A percentile compares a stretch with the other conserved stretches of the same genome.
phyloP scores from a whole-genome alignment of 306 rosid genomes.

The Casuarina glauca region DNA sequence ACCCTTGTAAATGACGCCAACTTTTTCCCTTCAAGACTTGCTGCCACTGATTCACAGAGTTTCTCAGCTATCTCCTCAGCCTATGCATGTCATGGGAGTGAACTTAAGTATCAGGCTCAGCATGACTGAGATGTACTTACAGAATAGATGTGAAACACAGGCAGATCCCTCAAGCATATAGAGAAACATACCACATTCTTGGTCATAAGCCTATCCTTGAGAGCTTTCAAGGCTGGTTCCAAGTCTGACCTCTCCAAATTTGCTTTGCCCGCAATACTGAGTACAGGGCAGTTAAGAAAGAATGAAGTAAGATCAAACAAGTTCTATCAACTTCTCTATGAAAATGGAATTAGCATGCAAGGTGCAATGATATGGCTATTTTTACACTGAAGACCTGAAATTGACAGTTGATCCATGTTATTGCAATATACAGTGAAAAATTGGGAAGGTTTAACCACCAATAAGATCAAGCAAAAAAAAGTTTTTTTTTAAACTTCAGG shows the following conservation, averaged over 20 bases:
- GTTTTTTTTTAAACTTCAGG: not conserved
- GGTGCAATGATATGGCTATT: not conserved
- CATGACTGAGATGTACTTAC: conserved; percentile 9
- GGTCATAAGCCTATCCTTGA: conserved; percentile 97
- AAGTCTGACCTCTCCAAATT: conserved; percentile 93
- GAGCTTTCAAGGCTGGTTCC: conserved; percentile 94
- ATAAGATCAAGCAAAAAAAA: not conserved
- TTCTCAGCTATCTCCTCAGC: conserved; percentile 99
- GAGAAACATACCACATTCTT: conserved; percentile 87
- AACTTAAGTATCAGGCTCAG: conserved; percentile 22
- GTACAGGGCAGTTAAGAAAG: conserved; percentile 23
- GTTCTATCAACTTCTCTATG: not conserved
- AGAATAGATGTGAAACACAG: conserved; percentile 5
- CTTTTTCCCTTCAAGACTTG: conserved; percentile 96
- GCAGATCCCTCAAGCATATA: conserved; percentile 2
- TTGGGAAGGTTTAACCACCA: not conserved
- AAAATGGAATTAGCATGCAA: not conserved
- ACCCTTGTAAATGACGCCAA: conserved; percentile 91
- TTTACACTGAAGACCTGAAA: not conserved
- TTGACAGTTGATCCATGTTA: not conserved
- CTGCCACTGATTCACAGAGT: conserved; percentile 96
- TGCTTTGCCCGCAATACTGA: conserved; percentile 95
- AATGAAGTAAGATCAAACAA: not conserved
- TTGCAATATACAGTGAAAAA: not conserved
- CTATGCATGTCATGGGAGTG: conserved; percentile 42